A percentile compares a stretch with the other conserved stretches of the same genome.
These are phyloP conservation scores for Mortierella sp. DNA, from an alignment of 371 early-diverging fungal species.

Conservation along the genomic window DNA sequence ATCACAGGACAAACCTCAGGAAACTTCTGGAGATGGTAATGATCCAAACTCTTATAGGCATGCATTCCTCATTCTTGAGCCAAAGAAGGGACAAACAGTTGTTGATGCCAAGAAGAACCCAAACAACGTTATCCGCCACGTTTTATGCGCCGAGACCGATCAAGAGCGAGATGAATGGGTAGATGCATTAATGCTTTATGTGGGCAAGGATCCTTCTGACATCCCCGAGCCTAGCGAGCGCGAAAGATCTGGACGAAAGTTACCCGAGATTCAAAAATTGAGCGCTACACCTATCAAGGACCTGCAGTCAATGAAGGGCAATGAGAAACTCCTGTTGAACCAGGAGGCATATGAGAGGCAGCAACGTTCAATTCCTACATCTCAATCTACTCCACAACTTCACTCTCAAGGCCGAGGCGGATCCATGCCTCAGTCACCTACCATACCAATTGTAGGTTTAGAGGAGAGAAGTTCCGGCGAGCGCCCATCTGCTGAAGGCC, in stretches of 20 bases:
- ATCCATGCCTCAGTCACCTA: constrained; percentile 36
- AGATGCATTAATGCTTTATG: constrained; percentile 68
- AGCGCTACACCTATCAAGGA: constrained; percentile 53
- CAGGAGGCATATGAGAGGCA: constrained; percentile 52
- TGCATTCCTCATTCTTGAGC: constrained; percentile 85
- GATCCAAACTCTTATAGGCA: constrained; percentile 71
- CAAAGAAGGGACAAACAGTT: constrained; percentile 70
- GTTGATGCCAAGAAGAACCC: constrained; percentile 59
- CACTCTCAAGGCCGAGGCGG: constrained; percentile 26
- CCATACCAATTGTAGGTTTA: constrained; percentile 6
- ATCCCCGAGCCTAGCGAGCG: constrained; percentile 55
- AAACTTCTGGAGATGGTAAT: constrained; percentile 40
- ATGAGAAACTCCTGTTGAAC: constrained; percentile 39
- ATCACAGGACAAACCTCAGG: constrained; percentile 40
- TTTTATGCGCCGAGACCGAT: constrained; percentile 91
- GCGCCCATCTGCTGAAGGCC: constrained; percentile 16
- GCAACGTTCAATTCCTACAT: constrained; percentile 39
- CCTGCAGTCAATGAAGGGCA: constrained; percentile 37
- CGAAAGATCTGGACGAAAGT: constrained; percentile 62
- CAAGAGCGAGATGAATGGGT: constrained; percentile 93
- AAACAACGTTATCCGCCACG: constrained; percentile 74
- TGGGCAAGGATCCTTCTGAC: constrained; percentile 58
- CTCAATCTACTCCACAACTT: constrained; percentile 23
- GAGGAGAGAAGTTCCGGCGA: constrained; percentile 37
- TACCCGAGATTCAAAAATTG: constrained; percentile 50